phyloP scores from a whole-genome alignment of 176 grass and related monocot genomes.

The Thalia dealbata region DNA sequence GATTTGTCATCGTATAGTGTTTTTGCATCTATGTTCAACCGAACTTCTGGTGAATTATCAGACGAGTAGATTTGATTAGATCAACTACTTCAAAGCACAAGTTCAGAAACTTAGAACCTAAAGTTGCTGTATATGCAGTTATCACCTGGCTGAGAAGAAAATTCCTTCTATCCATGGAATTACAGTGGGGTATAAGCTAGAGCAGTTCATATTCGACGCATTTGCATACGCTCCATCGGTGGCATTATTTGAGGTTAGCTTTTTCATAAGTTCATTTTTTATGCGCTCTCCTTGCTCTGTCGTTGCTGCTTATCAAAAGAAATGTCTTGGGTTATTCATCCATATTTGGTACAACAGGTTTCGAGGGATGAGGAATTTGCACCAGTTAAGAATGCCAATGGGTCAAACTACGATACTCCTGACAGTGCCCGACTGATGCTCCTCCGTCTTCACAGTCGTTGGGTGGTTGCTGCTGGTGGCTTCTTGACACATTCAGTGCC shows the following conservation, averaged over 20 bases:
- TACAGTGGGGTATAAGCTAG: constrained; percentile 72
- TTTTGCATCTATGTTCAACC: no score
- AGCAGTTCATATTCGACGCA: constrained; percentile 85
- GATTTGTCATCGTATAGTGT: no score
- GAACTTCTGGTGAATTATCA: no score
- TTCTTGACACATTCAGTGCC: constrained; percentile 86
- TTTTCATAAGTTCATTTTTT: neutral
- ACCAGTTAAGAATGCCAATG: constrained; percentile 90
- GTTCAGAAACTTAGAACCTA: neutral
- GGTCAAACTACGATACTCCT: constrained; percentile 69
- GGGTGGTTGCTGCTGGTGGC: constrained; percentile 88
- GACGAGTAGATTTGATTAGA: neutral
- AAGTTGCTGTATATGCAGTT: constrained; percentile 33
- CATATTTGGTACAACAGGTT: constrained; percentile 33
- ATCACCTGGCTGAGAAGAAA: constrained; percentile 80
- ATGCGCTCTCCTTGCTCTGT: neutral
- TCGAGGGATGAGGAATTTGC: constrained; percentile 93
- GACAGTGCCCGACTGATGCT: constrained; percentile 70
- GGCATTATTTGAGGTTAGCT: constrained; percentile 67
- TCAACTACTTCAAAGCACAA: neutral
- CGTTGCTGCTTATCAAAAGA: neutral
- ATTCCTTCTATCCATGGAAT: constrained; percentile 83
- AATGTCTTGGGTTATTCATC: neutral
- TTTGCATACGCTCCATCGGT: constrained; percentile 76
- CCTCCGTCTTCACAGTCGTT: constrained; percentile 80